Evolutionary conservation across 139 green algal species (phyloP), one percentile per base, ranked within the genome.

Genomic region (Eudorina sp.): DNA sequence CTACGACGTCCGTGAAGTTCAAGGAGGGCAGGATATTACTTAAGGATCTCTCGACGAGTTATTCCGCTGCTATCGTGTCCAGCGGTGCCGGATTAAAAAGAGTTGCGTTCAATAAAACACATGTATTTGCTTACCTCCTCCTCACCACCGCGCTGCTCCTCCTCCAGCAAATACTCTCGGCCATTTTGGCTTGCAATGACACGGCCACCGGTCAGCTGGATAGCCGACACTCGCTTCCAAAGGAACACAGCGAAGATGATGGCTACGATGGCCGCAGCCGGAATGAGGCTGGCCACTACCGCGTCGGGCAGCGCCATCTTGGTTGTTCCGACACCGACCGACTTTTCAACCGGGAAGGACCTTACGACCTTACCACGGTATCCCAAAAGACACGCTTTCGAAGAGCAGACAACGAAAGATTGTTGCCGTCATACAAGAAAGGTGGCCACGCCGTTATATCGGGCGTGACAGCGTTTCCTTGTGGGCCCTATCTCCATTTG

Each of bases 161-260:
- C 84, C 72, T 92, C 96, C 18, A 99, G 90, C 58, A 99, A 88
- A 62, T 98, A 98, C 66, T 96, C 94, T 21, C 96, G 91, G 11
- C 94, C 95, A 69, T 95, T 96, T 46, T 95, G 84, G 62, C 76
- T 83, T 8, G 92, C 73, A 25, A 94, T 75, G 18, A 90, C 64
- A 36, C 90, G 88, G 46, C 92, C 93, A 6, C 92, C 89, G 4
- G 88, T 72, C 48, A 96, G 89, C 72, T 92, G 83, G 58, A 97
- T 92, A 5, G 78, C 40, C 2, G 92, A 92, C 0, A 94, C 91
- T 0, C 89, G 92, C 51, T 93, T 91, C 95, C 94, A 97, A 7
- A 97, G 86, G 68, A 89, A 95, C 38, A 95, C 38, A 21, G 91
- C 96, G 82, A 97, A 98, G 16, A 95, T 16, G 13, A 97, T 95